Evolutionary conservation across 192 early-diverging fungal species (phyloP), one percentile per base, ranked within the genome.

Genomic region (Phlyctochytrium bullatum): DNA sequence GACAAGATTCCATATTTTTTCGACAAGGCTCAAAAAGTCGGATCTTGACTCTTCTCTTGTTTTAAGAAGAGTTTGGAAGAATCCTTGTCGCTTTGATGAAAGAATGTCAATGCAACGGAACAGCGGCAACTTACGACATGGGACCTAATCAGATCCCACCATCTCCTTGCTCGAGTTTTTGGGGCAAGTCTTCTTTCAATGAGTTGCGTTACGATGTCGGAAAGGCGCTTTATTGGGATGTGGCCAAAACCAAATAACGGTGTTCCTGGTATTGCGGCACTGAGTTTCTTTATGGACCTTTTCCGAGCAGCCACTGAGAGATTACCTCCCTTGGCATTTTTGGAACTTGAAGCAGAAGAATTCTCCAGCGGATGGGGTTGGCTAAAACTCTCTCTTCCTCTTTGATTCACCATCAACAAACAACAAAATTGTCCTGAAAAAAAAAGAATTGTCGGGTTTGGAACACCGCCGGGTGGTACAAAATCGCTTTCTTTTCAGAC

Each of bases 51-150:
- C 34, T 23, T 71, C 69, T 1, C 72, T 56, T 17, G 78, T 59
- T 50, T 80, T 80, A 4, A 82, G 61, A 23, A 82, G 69, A 6
- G 74, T 74, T 34, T 77, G 72, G 52, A 82, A 79, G 52, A 82
- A 82, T 0, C 78, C 78, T 3, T 36, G 64, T 59, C 62, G 54
- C 78, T 80, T 28, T 20, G 14, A 23, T 24, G n/a, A 1, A 56
- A n/a, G n/a, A n/a, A n/a, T n/a, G 28, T 16, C 3, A 27, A 12
- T 40, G 40, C 36, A 3, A 2, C 68, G 35, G 27, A 62, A 65
- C 28, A n/a, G n/a, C n/a, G n/a, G n/a, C n/a, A 16, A 60, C 76
- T 73, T 70, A 78, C 77, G 6, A 78, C 77, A 64, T 78, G 74
- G 2, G 75, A 51, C 23, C 66, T 30, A 33, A 78, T 62, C 32